phyloP scores from a whole-genome alignment of 495 filamentous ascomycete genomes.

The Cairneyella variabilis region DNA sequence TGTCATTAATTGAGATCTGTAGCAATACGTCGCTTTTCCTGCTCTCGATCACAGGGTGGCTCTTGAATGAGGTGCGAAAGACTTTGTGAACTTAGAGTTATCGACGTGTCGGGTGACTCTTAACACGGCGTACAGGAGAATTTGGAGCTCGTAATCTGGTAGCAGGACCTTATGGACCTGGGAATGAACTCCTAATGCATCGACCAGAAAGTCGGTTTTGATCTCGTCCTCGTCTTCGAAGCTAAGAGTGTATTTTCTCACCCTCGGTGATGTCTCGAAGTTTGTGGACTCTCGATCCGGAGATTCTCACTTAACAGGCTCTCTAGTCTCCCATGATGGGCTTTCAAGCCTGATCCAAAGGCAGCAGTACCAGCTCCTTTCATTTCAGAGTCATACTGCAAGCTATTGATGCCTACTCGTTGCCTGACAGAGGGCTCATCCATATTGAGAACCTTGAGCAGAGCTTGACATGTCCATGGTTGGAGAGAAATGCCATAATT shows the following conservation, averaged over 20 bases:
- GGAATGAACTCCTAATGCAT: constrained; percentile 37
- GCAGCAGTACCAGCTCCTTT: background rate
- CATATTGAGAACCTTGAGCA: constrained; percentile 31
- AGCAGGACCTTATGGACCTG: constrained; percentile 25
- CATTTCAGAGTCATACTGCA: background rate
- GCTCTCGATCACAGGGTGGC: background rate
- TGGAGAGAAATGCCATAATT: constrained; percentile 36
- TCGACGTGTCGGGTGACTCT: constrained; percentile 33
- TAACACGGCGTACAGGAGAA: constrained; percentile 37
- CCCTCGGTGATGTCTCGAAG: constrained; percentile 13
- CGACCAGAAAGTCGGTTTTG: constrained; percentile 27
- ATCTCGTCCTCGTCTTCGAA: constrained; percentile 10
- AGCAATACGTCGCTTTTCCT: constrained; percentile 20
- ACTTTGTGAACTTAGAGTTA: constrained; percentile 14
- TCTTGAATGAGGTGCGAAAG: background rate
- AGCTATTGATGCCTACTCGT: constrained; percentile 25
- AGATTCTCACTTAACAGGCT: constrained; percentile 29
- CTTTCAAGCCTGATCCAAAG: background rate
- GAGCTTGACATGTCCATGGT: constrained; percentile 28
- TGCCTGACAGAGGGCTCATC: constrained; percentile 27
- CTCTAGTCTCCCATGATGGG: constrained; percentile 9
- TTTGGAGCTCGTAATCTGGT: constrained; percentile 22
- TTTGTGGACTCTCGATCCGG: constrained; percentile 29
- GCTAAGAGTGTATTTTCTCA: background rate
- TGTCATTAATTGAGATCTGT: constrained; percentile 26